Evolutionary conservation across 2,329 filamentous ascomycete genomes (phyloP), one percentile per base, ranked within the genome.

Genomic region (Chaetomiaceae sp.): DNA sequence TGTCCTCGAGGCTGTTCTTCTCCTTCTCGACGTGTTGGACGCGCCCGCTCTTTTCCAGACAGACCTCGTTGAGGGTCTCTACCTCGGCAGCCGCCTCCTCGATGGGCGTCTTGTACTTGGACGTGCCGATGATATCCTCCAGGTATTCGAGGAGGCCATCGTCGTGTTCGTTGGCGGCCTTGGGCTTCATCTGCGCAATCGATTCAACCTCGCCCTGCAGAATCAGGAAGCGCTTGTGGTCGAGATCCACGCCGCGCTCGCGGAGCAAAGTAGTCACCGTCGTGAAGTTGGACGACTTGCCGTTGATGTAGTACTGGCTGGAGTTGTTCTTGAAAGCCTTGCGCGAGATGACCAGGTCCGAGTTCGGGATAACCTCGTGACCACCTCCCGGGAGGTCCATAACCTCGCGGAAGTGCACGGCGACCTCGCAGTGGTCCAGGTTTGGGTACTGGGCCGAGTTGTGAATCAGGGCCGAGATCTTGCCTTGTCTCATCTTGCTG

Each of bases 21-120:
- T 99, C 94, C 70, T 96, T 99, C 69, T 99, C 94, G 1, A 99
- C 94, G 65, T 96, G 92, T 71, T 97, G 91, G 1, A 99, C 94
- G 58, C 95, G 88, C 33, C 85, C 88, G 62, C 88, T 96, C 76
- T 99, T 99, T 70, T 99, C 94, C 64, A 90, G 79, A 66, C 94
- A 99, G 2, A 95, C 83, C 64, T 99, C 94, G 66, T 99, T 99
- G 51, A 97, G 80, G 1, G 84, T 85, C 71, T 99, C 94, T 0
- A 96, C 89, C 69, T 97, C 89, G 1, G 86, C 75, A 0, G 91
- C 92, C 0, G 91, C 86, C 72, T 99, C 94, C 63, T 99, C 94
- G 59, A 99, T 99, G 0, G 94, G 92, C 0, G 88, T 82, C 73
- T 99, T 99, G 75, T 99, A 99, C 69, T 96, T 96, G 6, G 94